Evolutionary conservation across 345 rosid species (phyloP).

Genomic region (Eutrema japonicum): DNA sequence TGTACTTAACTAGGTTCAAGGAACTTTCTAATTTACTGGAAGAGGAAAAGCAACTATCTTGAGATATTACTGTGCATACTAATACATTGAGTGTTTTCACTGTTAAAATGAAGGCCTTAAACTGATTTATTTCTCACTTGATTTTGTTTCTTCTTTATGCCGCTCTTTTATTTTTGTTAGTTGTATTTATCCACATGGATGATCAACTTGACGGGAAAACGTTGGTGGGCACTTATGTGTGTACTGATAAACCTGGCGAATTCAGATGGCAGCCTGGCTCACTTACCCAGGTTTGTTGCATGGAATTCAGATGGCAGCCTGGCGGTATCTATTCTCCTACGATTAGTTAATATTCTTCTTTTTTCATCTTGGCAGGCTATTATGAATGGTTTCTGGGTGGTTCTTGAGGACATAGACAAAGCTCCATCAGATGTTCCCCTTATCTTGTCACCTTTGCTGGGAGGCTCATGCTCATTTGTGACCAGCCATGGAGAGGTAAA

Average conservation of each 20-base stretch:
- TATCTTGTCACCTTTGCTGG: constrained; percentile 78
- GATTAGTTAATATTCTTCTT: constrained; percentile 1
- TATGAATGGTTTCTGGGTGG: constrained; percentile 86
- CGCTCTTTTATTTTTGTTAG: constrained; percentile 36
- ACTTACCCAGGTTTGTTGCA: constrained; percentile 78
- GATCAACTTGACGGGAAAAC: constrained; percentile 98
- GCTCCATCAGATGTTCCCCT: constrained; percentile 89
- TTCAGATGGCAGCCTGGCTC: constrained; percentile 99
- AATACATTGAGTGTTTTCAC: not conserved
- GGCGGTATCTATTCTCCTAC: constrained; percentile 25
- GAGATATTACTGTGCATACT: constrained; percentile 20
- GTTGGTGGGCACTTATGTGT: constrained; percentile 86
- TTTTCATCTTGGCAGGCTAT: constrained; percentile 60
- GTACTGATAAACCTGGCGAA: constrained; percentile 95
- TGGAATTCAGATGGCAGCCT: constrained; percentile 24
- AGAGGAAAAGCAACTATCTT: constrained; percentile 5
- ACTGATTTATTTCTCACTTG: constrained; percentile 28
- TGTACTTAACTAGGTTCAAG: constrained; percentile 21
- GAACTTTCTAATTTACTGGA: constrained; percentile 15
- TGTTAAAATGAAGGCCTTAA: constrained; percentile 10
- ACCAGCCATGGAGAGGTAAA: constrained; percentile 85
- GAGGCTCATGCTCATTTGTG: constrained; percentile 67
- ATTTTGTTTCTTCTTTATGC: constrained; percentile 9
- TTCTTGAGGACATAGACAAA: constrained; percentile 93
- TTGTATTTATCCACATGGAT: constrained; percentile 87